Percentiles rank a stretch among this genome's conserved stretches.
Conservation (phyloP, 306 rosid genomes). For the Dalbergia cultrata region DNA sequence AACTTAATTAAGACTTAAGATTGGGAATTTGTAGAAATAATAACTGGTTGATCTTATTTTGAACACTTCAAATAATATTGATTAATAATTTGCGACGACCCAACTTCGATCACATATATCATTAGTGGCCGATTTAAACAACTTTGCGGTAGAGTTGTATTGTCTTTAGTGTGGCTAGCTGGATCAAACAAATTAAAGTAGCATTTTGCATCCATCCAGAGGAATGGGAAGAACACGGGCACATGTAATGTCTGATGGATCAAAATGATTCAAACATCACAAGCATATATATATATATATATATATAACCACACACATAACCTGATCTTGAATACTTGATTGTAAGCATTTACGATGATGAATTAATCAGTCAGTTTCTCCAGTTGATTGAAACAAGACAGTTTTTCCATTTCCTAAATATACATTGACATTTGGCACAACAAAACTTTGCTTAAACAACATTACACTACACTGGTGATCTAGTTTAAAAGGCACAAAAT, state of each 20-base stretch:
- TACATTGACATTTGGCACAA: not conserved
- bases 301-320: not conserved
- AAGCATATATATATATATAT: no score
- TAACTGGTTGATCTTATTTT: not conserved
- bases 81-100: no score
- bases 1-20: not conserved
- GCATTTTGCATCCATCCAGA: not conserved
- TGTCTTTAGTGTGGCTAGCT: not conserved
- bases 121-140: no score
- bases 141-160: no score
- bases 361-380: not conserved
- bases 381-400: not conserved
- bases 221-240: not conserved
- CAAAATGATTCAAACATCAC: no score
- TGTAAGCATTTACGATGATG: not conserved
- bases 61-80: not conserved
- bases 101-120: no score
- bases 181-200: not conserved
- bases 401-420: not conserved
- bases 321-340: not conserved
- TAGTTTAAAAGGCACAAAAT: not conserved
- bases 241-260: not conserved
- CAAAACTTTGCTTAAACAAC: not conserved
- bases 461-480: not conserved
- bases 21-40: not conserved